Evolutionary conservation across 2,329 filamentous ascomycete species (phyloP).

Genomic region (Clarireedia hainanense): DNA sequence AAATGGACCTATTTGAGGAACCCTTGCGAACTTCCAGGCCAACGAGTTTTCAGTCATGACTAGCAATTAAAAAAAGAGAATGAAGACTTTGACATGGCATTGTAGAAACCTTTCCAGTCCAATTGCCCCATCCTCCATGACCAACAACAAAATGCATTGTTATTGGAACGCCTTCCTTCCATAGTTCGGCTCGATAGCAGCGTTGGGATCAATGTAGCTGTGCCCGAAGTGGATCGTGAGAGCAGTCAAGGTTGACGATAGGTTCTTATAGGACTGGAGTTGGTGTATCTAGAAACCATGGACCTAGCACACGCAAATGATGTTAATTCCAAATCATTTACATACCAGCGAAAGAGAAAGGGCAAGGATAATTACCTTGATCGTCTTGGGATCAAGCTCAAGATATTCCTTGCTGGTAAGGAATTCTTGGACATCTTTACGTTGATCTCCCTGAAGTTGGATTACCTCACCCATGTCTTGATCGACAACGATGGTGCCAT

Average conservation of each 20-base stretch:
- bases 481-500: conserved; percentile 98
- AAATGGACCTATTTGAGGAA: neutral
- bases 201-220: neutral
- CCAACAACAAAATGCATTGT: conserved; percentile 19
- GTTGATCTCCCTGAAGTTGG: conserved; percentile 98
- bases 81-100: conserved; percentile 2
- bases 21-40: neutral
- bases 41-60: neutral
- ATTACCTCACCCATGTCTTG: conserved; percentile 98
- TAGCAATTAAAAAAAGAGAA: conserved; percentile 5
- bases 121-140: neutral
- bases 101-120: conserved; percentile 1
- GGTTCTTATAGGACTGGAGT: neutral
- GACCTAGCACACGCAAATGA: conserved; percentile 33
- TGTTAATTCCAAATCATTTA: neutral
- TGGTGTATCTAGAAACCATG: conserved; percentile 50
- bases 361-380: conserved; percentile 58
- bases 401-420: conserved; percentile 91
- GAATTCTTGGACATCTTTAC: conserved; percentile 97
- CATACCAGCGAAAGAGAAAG: neutral
- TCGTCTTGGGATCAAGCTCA: conserved; percentile 90
- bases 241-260: neutral
- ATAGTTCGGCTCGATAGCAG: conserved; percentile 10
- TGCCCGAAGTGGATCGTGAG: neutral
- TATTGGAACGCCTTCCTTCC: conserved; percentile 30